A percentile compares a stretch with the other conserved stretches of the same genome.
These are phyloP conservation scores for Camillea tinctor DNA, from an alignment of 2,329 filamentous ascomycete species.

Conservation along the genomic window DNA sequence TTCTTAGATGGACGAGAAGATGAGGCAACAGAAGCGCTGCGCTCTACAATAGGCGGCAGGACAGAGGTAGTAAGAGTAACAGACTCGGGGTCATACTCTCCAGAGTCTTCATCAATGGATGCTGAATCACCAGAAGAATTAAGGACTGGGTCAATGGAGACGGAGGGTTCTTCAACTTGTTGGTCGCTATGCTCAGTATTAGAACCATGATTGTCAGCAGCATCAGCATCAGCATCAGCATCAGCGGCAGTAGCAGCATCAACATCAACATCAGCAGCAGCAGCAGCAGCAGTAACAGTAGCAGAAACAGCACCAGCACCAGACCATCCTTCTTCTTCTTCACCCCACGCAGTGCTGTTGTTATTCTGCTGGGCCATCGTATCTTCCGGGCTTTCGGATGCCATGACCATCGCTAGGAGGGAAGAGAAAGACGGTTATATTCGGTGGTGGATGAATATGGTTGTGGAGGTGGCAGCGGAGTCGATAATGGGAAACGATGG, in stretches of 20 bases:
- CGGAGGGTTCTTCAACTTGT: slow-evolving; percentile 49
- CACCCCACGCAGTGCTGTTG: slow-evolving; percentile 40
- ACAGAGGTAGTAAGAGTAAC: slow-evolving; percentile 39
- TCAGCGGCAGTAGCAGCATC: slow-evolving; percentile 49
- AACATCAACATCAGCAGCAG: slow-evolving; percentile 53
- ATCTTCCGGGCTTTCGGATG: slow-evolving; percentile 26
- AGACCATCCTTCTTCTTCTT: slow-evolving; percentile 51
- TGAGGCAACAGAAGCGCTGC: slow-evolving; percentile 30
- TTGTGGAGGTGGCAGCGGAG: slow-evolving; percentile 1
- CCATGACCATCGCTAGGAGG: slow-evolving; percentile 20
- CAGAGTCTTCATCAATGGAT: slow-evolving; percentile 51
- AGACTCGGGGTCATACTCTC: slow-evolving; percentile 59
- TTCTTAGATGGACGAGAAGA: slow-evolving; percentile 48
- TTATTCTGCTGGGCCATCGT: slow-evolving; percentile 20
- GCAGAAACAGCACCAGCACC: slow-evolving; percentile 41
- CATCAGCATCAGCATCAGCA: slow-evolving; percentile 45
- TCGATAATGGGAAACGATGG: not conserved
- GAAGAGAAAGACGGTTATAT: not conserved
- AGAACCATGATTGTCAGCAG: slow-evolving; percentile 53
- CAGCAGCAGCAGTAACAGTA: slow-evolving; percentile 44
- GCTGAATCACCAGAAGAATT: slow-evolving; percentile 49
- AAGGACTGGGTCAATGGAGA: slow-evolving; percentile 43
- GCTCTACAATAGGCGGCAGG: slow-evolving; percentile 29
- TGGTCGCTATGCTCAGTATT: slow-evolving; percentile 55
- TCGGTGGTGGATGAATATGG: too few relatives aligned